Conservation (phyloP, 805 yeast species). For the Candida argentea region DNA sequence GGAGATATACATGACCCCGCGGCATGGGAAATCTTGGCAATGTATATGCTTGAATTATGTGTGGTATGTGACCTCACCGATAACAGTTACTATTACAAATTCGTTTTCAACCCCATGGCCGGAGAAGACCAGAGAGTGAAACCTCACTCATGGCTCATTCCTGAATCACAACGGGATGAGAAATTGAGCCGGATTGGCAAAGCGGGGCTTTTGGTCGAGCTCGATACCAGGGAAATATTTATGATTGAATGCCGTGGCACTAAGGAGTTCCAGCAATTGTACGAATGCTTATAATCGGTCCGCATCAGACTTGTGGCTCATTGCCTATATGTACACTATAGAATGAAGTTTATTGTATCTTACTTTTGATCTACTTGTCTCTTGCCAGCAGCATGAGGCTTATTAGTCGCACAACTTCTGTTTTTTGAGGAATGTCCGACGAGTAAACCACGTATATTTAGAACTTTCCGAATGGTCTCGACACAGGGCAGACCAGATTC, state of each 20-base stretch:
- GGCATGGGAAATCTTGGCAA: constrained; percentile 32
- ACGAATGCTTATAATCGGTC: constrained; percentile 10
- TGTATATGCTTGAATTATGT: constrained; percentile 24
- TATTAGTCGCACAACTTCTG: too few relatives aligned
- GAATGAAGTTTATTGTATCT: neutral
- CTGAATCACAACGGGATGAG: constrained; percentile 17
- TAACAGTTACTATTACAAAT: constrained; percentile 17
- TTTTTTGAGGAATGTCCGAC: too few relatives aligned
- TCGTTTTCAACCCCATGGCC: constrained; percentile 14
- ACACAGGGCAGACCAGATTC: too few relatives aligned
- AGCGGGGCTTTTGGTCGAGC: constrained; percentile 31
- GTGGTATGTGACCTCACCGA: constrained; percentile 18
- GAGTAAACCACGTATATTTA: too few relatives aligned
- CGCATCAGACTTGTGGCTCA: neutral
- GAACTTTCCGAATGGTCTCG: too few relatives aligned
- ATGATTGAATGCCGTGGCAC: constrained; percentile 38
- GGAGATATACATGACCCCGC: constrained; percentile 23
- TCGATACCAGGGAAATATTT: constrained; percentile 18
- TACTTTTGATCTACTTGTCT: neutral
- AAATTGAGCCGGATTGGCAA: constrained; percentile 30
- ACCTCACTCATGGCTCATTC: constrained; percentile 21
- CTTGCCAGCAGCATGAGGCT: neutral
- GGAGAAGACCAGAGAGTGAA: constrained; percentile 5
- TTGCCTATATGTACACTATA: neutral
- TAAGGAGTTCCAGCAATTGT: constrained; percentile 24